These are phyloP conservation scores for Wolfiporia cocos DNA, from an alignment of 1,284 basidiomycete genomes.

Conservation along the genomic window DNA sequence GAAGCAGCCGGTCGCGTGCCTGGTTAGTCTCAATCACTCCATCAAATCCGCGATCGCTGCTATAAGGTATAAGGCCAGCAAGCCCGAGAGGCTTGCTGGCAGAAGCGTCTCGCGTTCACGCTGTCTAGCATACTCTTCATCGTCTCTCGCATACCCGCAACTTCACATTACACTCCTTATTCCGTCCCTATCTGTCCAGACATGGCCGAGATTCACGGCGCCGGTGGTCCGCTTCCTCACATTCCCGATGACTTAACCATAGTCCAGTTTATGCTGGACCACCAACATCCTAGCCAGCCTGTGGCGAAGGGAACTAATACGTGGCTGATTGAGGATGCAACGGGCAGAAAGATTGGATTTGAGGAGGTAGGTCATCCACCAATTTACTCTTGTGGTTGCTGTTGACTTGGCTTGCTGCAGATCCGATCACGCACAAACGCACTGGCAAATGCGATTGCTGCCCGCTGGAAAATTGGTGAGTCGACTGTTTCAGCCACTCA, in stretches of 20 bases:
- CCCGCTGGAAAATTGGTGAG: conserved; percentile 42
- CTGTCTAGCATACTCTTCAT: no score
- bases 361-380: conserved; percentile 37
- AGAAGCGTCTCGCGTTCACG: no score
- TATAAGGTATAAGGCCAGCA: no score
- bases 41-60: no score
- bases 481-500: background rate
- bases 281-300: conserved; percentile 43
- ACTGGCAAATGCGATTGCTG: conserved; percentile 56
- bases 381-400: background rate
- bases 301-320: conserved; percentile 34
- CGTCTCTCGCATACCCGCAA: no score
- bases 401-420: conserved; percentile 21
- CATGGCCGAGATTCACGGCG: conserved; percentile 29
- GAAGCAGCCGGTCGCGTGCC: no score
- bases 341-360: conserved; percentile 38
- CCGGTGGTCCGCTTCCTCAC: conserved; percentile 32
- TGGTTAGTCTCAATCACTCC: no score
- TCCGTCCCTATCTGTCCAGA: no score
- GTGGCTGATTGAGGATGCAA: conserved; percentile 63
- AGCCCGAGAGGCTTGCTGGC: no score
- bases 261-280: conserved; percentile 69
- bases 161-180: no score
- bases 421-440: conserved; percentile 45
- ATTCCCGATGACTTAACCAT: conserved; percentile 71